phyloP scores from a whole-genome alignment of 1,139 yeast species.

The Blastobotrys capitulatus region DNA sequence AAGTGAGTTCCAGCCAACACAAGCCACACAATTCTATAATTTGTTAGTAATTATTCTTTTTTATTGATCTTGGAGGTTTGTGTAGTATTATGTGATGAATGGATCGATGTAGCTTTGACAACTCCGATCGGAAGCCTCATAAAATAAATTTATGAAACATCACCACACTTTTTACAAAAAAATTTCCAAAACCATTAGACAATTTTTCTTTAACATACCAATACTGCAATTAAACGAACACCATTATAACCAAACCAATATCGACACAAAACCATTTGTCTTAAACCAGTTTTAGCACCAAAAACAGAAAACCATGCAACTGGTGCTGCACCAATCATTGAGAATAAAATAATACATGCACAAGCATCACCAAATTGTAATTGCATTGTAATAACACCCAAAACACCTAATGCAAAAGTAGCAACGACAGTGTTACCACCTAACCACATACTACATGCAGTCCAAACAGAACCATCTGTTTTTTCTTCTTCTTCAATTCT shows the following conservation, averaged over 20 bases:
- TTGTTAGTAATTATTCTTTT: too few relatives aligned
- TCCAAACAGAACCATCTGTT: conserved; percentile 54
- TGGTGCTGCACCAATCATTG: conserved; percentile 62
- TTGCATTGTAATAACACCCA: conserved; percentile 54
- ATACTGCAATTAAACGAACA: conserved; percentile 69
- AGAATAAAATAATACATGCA: conserved; percentile 63
- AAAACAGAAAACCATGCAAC: conserved; percentile 83
- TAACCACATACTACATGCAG: conserved; percentile 88
- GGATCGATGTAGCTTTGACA: too few relatives aligned
- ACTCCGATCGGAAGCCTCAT: too few relatives aligned
- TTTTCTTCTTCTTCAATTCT: conserved; percentile 63
- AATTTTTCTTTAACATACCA: too few relatives aligned
- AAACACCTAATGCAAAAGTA: conserved; percentile 73
- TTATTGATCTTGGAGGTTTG: too few relatives aligned
- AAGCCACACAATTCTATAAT: conserved; percentile 54
- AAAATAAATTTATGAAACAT: too few relatives aligned
- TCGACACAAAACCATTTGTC: conserved; percentile 81
- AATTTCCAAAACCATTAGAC: too few relatives aligned
- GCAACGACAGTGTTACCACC: conserved; percentile 89
- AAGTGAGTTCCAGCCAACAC: conserved; percentile 95
- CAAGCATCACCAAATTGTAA: conserved; percentile 63
- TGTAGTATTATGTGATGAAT: too few relatives aligned
- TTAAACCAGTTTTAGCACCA: conserved; percentile 79
- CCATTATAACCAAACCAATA: conserved; percentile 72
- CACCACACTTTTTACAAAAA: too few relatives aligned